A percentile compares a stretch with the other conserved stretches of the same genome.
phyloP scores from a whole-genome alignment of 2,329 filamentous ascomycete species.

The Albophoma yamanashiensis region DNA sequence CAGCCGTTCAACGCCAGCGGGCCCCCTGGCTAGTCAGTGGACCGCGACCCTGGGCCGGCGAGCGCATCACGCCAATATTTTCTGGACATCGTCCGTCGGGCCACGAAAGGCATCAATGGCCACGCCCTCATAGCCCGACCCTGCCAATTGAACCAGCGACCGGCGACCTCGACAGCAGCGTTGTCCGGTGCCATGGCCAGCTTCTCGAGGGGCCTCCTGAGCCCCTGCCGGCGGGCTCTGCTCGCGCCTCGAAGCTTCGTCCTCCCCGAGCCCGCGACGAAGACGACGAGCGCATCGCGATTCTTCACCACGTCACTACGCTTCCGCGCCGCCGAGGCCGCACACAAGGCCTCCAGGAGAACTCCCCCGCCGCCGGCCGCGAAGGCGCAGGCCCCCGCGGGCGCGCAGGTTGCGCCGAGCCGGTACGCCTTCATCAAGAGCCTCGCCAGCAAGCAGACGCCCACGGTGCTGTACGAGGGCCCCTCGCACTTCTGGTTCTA shows the following conservation, averaged over 20 bases:
- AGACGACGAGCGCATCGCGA: constrained; percentile 11
- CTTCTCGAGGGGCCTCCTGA: constrained; percentile 18
- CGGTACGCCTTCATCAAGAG: constrained; percentile 39
- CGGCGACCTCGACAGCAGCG: not conserved
- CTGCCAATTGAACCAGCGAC: not conserved
- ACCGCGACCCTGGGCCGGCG: not conserved
- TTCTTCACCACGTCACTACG: constrained; percentile 18
- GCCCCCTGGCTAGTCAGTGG: not conserved
- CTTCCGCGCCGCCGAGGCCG: constrained; percentile 8
- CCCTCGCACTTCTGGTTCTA: constrained; percentile 55
- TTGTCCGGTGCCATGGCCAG: constrained; percentile 16
- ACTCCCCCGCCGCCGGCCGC: constrained; percentile 4
- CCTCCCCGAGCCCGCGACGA: constrained; percentile 7
- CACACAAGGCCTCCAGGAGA: constrained; percentile 7
- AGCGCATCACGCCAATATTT: not conserved
- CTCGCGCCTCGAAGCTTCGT: constrained; percentile 9
- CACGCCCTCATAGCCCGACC: not conserved
- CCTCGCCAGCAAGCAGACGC: constrained; percentile 42
- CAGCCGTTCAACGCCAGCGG: not conserved
- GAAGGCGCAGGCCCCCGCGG: not conserved
- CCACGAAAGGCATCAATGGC: not conserved
- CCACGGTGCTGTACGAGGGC: constrained; percentile 53
- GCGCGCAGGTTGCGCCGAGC: constrained; percentile 10
- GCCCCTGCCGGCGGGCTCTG: constrained; percentile 14
- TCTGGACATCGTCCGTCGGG: not conserved